Base-by-base conservation (phyloP, 805 yeast genomes). In the Ogataea dorogensis region DNA sequence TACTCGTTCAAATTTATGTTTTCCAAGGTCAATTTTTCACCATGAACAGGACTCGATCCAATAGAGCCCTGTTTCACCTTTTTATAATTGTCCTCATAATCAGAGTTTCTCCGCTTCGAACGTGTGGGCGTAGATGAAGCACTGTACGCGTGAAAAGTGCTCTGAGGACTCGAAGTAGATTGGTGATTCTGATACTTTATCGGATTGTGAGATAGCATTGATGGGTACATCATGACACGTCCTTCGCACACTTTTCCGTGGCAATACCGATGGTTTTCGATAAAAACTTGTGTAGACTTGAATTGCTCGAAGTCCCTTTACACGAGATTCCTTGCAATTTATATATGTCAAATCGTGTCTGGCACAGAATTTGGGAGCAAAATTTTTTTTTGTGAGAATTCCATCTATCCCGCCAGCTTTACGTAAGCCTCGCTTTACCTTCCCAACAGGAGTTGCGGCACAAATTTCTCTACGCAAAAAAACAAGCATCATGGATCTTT, bases 401-500 rank as follows among this genome's bases (percentile, higher is more conserved):
- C n/a, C n/a, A n/a, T n/a, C n/a, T n/a, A n/a, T n/a, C n/a, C n/a
- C n/a, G n/a, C n/a, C n/a, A n/a, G n/a, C n/a, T n/a, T n/a, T n/a
- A n/a, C n/a, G n/a, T n/a, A n/a, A n/a, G n/a, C n/a, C n/a, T n/a
- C n/a, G n/a, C n/a, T n/a, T n/a, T n/a, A n/a, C 17, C 10, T 9
- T 14, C n/a, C 18, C 23, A 18, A 17, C 22, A 17, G 16, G 13
- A 18, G 8, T 29, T 35, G 30, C 33, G 39, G 33, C 33, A 34
- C 24, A 22, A 13, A 14, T 22, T 36, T 31, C 31, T 22, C 26
- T 19, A 14, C 14, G 11, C 10, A 27, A 27, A 27, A 27, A 17
- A 21, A 13, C 11, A 24, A 29, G 29, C 33, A 34, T 24, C 16
- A 24, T 79, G 86, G 86, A 80, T 55, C 63, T 81, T 40, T 77